phyloP scores from a whole-genome alignment of 2,329 filamentous ascomycete genomes.

The Aspergillus flavus region DNA sequence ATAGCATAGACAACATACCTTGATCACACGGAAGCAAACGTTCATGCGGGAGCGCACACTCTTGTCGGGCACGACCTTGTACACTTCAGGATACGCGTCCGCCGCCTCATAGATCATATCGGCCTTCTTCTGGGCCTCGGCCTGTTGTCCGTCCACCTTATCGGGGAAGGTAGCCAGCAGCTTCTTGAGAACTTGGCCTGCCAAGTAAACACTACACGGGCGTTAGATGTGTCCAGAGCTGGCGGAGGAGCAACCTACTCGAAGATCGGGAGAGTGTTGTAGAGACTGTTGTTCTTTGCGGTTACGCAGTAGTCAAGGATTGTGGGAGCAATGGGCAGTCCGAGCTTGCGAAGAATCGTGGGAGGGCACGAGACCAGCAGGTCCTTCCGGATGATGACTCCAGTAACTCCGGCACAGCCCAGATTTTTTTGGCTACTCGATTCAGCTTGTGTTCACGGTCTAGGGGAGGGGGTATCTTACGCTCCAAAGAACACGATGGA shows the following conservation, averaged over 20 bases:
- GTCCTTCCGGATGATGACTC: conserved; percentile 80
- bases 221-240: conserved; percentile 9
- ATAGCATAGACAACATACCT: conserved; percentile 28
- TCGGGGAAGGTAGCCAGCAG: conserved; percentile 66
- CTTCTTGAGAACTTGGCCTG: conserved; percentile 81
- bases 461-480: conserved; percentile 8
- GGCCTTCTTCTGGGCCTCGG: conserved; percentile 73
- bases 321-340: conserved; percentile 60
- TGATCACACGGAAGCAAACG: conserved; percentile 81
- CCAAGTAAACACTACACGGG: conserved; percentile 73
- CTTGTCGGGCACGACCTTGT: conserved; percentile 76
- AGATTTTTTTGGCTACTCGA: conserved; percentile 78
- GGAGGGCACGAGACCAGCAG: conserved; percentile 62
- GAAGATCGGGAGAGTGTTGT: conserved; percentile 95
- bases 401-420: conserved; percentile 81
- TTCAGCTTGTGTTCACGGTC: not conserved
- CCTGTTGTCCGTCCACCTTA: conserved; percentile 77
- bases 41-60: conserved; percentile 85
- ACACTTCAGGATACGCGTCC: conserved; percentile 73
- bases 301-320: conserved; percentile 82
- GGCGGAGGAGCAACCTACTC: conserved; percentile 16
- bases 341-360: conserved; percentile 70
- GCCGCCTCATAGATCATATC: conserved; percentile 73
- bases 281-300: conserved; percentile 90
- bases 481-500: conserved; percentile 76